Conservation (phyloP, 257 asterid species). For the Plantago major region DNA sequence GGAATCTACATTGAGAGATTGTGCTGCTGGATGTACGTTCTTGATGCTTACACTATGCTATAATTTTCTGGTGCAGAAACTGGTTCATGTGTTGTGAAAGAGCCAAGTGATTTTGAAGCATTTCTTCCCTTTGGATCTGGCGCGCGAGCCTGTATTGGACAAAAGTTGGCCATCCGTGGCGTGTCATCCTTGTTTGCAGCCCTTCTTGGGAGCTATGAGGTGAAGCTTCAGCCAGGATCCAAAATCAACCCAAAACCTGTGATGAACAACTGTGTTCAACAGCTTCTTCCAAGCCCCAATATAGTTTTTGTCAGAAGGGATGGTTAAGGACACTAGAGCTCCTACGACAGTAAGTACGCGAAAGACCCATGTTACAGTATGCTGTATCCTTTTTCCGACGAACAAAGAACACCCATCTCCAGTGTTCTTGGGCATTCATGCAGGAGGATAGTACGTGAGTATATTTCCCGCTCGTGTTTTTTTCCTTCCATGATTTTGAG, state of each 20-base stretch:
- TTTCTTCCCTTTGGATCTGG: constrained; percentile 46
- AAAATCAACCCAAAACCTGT: constrained; percentile 27
- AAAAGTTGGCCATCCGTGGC: constrained; percentile 28
- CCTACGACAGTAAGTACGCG: not conserved
- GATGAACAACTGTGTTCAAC: constrained; percentile 25
- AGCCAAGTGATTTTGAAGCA: constrained; percentile 23
- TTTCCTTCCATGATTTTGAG: constrained; percentile 24
- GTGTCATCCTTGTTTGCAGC: constrained; percentile 38
- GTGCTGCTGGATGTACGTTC: constrained; percentile 1
- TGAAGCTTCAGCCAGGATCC: constrained; percentile 28
- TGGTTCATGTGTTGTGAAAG: constrained; percentile 16
- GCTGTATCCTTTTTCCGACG: not conserved
- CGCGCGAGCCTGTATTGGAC: constrained; percentile 43
- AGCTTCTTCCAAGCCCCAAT: constrained; percentile 32
- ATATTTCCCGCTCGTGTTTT: constrained; percentile 7
- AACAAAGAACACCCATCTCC: constrained; percentile 6
- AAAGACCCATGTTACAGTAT: not conserved
- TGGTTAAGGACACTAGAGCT: not conserved
- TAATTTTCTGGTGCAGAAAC: constrained; percentile 13
- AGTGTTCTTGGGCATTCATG: constrained; percentile 20
- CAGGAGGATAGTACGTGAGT: constrained; percentile 16
- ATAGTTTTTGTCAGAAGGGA: constrained; percentile 25
- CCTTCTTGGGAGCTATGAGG: constrained; percentile 31
- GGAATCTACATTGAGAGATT: not conserved
- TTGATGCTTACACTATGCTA: constrained; percentile 14